phyloP scores from a whole-genome alignment of 495 filamentous ascomycete genomes.

The Hypoxylon perforatum region DNA sequence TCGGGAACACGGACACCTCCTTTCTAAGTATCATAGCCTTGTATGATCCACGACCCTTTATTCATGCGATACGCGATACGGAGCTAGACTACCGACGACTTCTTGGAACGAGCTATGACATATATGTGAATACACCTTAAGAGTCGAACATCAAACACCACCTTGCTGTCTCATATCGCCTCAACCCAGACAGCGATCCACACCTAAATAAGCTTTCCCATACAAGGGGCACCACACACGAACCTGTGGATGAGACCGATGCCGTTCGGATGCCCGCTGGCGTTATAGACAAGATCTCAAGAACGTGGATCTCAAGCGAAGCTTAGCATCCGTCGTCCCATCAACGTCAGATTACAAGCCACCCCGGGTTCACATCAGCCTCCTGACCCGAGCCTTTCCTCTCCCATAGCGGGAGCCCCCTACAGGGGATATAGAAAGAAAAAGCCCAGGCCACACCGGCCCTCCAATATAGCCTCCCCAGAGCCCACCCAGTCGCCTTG shows the following conservation, averaged over 20 bases:
- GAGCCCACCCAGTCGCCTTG: conserved; percentile 46
- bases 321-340: conserved; percentile 48
- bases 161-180: conserved; percentile 38
- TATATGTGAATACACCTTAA: conserved; percentile 27
- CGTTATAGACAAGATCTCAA: conserved; percentile 59
- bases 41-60: conserved; percentile 57
- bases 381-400: conserved; percentile 53
- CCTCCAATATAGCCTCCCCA: conserved; percentile 54
- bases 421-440: conserved; percentile 18
- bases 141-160: conserved; percentile 34
- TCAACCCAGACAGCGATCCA: conserved; percentile 16
- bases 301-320: conserved; percentile 59
- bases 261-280: conserved; percentile 59
- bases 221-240: conserved; percentile 21
- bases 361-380: conserved; percentile 43
- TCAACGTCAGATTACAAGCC: conserved; percentile 52
- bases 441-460: conserved; percentile 33
- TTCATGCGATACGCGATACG: conserved; percentile 49
- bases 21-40: conserved; percentile 46
- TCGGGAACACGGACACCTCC: conserved; percentile 55
- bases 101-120: conserved; percentile 37
- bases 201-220: conserved; percentile 18
- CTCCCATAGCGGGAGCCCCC: conserved; percentile 46
- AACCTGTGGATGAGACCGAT: conserved; percentile 45
- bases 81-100: conserved; percentile 32